A percentile compares a stretch with the other conserved stretches of the same genome.
Evolutionary conservation across 345 rosid species (phyloP).

Genomic region (Pelargonium nanum): DNA sequence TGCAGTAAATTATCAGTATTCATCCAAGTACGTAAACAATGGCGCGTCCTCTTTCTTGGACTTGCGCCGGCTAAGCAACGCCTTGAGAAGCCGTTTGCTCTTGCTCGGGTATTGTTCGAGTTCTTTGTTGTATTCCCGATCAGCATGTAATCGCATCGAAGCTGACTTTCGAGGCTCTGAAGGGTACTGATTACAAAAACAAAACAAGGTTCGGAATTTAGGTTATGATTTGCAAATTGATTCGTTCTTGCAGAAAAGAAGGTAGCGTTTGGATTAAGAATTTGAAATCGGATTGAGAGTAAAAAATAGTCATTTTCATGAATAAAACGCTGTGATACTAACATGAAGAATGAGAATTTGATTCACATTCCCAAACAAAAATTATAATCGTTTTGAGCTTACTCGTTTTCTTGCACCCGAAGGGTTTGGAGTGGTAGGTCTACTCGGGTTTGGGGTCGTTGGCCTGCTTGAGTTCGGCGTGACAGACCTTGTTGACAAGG

Average conservation of each 20-base stretch:
- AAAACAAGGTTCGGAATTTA: too few relatives aligned
- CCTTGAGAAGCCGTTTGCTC: constrained; percentile 80
- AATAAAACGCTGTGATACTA: too few relatives aligned
- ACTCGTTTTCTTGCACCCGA: constrained; percentile 44
- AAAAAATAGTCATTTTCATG: too few relatives aligned
- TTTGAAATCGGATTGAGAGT: too few relatives aligned
- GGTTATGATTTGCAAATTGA: too few relatives aligned
- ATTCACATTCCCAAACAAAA: too few relatives aligned
- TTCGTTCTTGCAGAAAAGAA: too few relatives aligned
- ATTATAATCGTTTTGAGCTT: too few relatives aligned
- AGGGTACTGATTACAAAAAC: constrained; percentile 44
- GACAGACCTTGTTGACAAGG: constrained; percentile 51
- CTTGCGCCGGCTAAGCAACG: constrained; percentile 86
- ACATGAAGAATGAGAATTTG: too few relatives aligned
- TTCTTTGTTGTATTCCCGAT: constrained; percentile 43
- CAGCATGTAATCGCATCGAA: constrained; percentile 55
- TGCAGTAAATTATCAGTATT: constrained; percentile 33
- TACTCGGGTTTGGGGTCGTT: constrained; percentile 30
- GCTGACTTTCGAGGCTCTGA: constrained; percentile 79
- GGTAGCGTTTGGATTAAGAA: too few relatives aligned
- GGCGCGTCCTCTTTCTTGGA: constrained; percentile 80
- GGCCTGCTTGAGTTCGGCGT: constrained; percentile 61
- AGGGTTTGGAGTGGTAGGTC: constrained; percentile 49
- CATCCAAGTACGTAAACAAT: constrained; percentile 64
- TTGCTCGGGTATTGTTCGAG: constrained; percentile 66